A percentile compares a stretch with the other conserved stretches of the same genome.
Evolutionary conservation across 2,329 filamentous ascomycete genomes (phyloP).

Genomic region (Scytalidium lignicola): DNA sequence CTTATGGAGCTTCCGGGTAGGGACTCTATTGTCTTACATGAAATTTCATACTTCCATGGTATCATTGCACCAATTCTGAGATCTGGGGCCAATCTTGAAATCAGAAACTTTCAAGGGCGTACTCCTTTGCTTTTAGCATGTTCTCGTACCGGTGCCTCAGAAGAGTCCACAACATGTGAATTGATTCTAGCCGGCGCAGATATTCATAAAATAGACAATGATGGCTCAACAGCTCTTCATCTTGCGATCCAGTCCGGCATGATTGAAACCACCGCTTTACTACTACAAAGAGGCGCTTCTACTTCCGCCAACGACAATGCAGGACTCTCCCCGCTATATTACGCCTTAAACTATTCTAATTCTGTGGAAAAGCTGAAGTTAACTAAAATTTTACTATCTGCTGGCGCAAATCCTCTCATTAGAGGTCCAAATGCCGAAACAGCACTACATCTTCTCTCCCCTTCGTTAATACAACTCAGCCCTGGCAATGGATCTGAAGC

Average conservation of each 20-base stretch:
- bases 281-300: constrained; percentile 1
- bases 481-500: too few species aligned
- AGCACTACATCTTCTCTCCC: constrained; percentile 1
- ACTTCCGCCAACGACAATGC: background rate
- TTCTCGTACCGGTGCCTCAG: background rate
- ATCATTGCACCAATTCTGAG: too few species aligned
- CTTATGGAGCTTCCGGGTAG: background rate
- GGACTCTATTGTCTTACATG: background rate
- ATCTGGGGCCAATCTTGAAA: background rate
- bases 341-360: background rate
- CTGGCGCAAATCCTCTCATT: constrained; percentile 4
- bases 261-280: background rate
- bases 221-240: too few species aligned
- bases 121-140: constrained; percentile 7
- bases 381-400: background rate
- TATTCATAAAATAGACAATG: too few species aligned
- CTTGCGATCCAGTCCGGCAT: too few species aligned
- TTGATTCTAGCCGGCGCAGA: constrained; percentile 1
- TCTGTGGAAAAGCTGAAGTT: too few species aligned
- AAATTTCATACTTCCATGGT: background rate
- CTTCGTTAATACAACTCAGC: background rate
- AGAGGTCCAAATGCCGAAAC: constrained; percentile 1
- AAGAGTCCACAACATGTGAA: background rate
- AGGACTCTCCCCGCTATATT: background rate
- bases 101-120: constrained; percentile 2